These are phyloP conservation scores for Eimeria acervulina DNA, from an alignment of 169 alveolate species.

Conservation along the genomic window DNA sequence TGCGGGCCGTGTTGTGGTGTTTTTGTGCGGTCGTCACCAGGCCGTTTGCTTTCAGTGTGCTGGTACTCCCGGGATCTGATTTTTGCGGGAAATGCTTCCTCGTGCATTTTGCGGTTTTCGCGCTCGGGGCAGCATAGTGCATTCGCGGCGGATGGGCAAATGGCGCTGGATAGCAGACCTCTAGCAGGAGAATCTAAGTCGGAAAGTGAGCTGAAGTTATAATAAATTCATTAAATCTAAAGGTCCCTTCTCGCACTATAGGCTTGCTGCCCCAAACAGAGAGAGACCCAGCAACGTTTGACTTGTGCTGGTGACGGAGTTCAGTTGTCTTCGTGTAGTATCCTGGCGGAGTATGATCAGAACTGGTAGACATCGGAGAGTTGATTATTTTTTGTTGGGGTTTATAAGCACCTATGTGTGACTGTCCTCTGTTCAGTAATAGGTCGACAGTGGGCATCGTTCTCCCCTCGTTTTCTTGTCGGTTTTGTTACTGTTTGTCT, in stretches of 20 bases:
- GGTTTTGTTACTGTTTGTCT: background rate
- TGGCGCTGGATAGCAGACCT: conserved; percentile 28
- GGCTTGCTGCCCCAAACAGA: no score
- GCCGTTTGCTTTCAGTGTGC: conserved; percentile 78
- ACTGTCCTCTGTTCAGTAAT: background rate
- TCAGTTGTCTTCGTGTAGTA: background rate
- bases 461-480: background rate
- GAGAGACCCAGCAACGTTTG: no score
- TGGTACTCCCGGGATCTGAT: conserved; percentile 68
- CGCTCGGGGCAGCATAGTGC: conserved; percentile 18
- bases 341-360: background rate
- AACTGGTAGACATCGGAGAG: background rate
- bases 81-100: conserved; percentile 75
- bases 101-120: conserved; percentile 71
- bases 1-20: background rate
- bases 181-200: background rate
- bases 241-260: background rate
- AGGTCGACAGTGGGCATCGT: background rate
- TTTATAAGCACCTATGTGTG: background rate
- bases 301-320: no score
- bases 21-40: conserved; percentile 22
- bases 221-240: background rate
- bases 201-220: background rate
- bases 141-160: conserved; percentile 77
- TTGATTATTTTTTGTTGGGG: background rate